Percentiles rank a stretch among this genome's conserved stretches.
These are phyloP conservation scores for Rhynchospora tenuis DNA, from an alignment of 176 grass and related monocot genomes.

Conservation along the genomic window DNA sequence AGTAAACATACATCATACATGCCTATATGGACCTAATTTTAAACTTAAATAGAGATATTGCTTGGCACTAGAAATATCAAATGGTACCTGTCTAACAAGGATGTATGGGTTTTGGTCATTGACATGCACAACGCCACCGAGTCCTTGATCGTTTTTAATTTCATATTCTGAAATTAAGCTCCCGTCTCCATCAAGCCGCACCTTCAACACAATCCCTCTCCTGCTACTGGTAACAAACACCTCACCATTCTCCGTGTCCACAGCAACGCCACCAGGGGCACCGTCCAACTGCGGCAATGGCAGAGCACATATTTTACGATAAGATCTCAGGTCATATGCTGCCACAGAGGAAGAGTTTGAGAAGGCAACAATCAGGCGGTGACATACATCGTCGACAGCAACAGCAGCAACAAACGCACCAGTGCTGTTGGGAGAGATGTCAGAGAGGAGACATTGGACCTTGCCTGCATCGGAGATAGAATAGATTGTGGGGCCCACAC, in stretches of 20 bases:
- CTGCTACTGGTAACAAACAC: slow-evolving; percentile 46
- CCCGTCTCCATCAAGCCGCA: slow-evolving; percentile 22
- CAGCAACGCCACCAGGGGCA: slow-evolving; percentile 38
- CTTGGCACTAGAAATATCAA: no score
- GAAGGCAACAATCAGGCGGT: slow-evolving; percentile 9
- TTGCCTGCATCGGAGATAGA: slow-evolving; percentile 68
- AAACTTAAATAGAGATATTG: no score
- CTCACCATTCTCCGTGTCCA: slow-evolving; percentile 42
- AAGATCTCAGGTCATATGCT: slow-evolving; percentile 54
- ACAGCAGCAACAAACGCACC: slow-evolving; percentile 10
- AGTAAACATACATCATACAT: no score
- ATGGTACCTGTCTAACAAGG: slow-evolving; percentile 21
- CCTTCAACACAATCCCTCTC: slow-evolving; percentile 25
- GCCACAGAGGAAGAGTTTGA: slow-evolving; percentile 26
- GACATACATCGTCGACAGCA: slow-evolving; percentile 37
- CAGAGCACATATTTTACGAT: slow-evolving; percentile 37
- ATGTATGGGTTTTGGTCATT: slow-evolving; percentile 43
- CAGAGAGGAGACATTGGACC: slow-evolving; percentile 36
- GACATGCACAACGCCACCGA: slow-evolving; percentile 34
- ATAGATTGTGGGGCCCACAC: slow-evolving; percentile 23
- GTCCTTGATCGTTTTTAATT: background rate
- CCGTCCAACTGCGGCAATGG: slow-evolving; percentile 20
- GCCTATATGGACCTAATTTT: no score
- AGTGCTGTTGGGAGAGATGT: background rate
- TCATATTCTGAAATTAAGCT: no score